Evolutionary conservation across 2,329 filamentous ascomycete genomes (phyloP).

Genomic region (Trichoderma cornu-damae): DNA sequence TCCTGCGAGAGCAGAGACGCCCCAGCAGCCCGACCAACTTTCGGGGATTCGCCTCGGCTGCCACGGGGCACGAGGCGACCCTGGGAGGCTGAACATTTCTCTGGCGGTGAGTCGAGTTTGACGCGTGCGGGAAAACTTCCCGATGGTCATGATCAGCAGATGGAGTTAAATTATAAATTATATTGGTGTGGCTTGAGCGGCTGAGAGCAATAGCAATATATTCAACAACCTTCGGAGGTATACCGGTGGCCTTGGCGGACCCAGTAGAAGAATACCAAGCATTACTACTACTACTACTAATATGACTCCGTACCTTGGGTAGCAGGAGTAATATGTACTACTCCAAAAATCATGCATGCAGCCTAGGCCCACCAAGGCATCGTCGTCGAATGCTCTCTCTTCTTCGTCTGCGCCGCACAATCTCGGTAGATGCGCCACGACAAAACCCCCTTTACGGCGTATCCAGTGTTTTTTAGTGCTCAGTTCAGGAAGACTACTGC

Average conservation of each 20-base stretch:
- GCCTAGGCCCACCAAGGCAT: neutral
- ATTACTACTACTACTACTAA: no score
- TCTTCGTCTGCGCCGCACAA: neutral
- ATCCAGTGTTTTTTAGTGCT: neutral
- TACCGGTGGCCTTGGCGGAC: neutral
- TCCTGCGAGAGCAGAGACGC: no score
- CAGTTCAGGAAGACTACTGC: neutral
- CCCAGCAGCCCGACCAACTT: neutral
- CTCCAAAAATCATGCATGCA: neutral
- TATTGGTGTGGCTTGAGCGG: constrained; percentile 12
- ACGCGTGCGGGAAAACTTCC: neutral
- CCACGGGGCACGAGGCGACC: neutral
- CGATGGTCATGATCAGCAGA: neutral
- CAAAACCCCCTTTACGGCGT: neutral
- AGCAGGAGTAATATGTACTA: neutral
- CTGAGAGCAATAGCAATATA: neutral
- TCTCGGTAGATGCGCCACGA: constrained; percentile 4
- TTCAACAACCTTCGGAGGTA: neutral
- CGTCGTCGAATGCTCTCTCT: neutral
- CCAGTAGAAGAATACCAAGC: neutral
- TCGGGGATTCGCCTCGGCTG: neutral
- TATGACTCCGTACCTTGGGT: no score
- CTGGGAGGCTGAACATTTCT: neutral
- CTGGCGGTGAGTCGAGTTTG: constrained; percentile 9
- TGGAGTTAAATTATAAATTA: no score